These are phyloP conservation scores for Candida gorgasii DNA, from an alignment of 805 yeast genomes.

Conservation along the genomic window DNA sequence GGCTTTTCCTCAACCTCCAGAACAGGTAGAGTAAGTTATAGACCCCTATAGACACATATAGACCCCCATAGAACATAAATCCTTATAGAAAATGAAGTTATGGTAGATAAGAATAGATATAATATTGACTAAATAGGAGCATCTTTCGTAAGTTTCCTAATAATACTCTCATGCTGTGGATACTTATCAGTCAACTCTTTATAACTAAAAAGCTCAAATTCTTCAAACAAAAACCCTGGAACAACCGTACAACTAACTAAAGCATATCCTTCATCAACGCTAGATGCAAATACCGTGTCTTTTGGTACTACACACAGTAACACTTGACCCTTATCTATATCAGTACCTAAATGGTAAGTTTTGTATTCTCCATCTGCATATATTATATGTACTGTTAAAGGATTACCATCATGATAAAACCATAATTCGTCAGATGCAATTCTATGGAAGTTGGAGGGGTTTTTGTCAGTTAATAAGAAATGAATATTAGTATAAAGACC, in stretches of 20 bases:
- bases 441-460: slow-evolving; percentile 23
- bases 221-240: slow-evolving; percentile 25
- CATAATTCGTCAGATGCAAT: slow-evolving; percentile 25
- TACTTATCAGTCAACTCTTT: slow-evolving; percentile 17
- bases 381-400: slow-evolving; percentile 25
- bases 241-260: slow-evolving; percentile 26
- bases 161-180: slow-evolving; percentile 22
- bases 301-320: slow-evolving; percentile 23
- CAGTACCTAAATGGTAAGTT: slow-evolving; percentile 18
- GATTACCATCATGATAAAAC: slow-evolving; percentile 24
- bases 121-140: too few relatives aligned
- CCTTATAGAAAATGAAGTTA: too few relatives aligned
- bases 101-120: too few relatives aligned
- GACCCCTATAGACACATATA: too few relatives aligned
- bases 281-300: slow-evolving; percentile 24
- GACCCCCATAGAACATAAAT: too few relatives aligned
- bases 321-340: slow-evolving; percentile 18
- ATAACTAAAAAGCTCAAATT: slow-evolving; percentile 20
- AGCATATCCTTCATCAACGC: slow-evolving; percentile 21
- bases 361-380: slow-evolving; percentile 21
- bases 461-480: slow-evolving; percentile 21
- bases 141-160: slow-evolving; percentile 17
- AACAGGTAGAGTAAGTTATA: slow-evolving; percentile 1
- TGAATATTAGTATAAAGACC: slow-evolving; percentile 24
- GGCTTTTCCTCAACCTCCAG: background rate